Conservation (phyloP, 2,329 filamentous ascomycete genomes). For the Pestalotiopsis sp. region DNA sequence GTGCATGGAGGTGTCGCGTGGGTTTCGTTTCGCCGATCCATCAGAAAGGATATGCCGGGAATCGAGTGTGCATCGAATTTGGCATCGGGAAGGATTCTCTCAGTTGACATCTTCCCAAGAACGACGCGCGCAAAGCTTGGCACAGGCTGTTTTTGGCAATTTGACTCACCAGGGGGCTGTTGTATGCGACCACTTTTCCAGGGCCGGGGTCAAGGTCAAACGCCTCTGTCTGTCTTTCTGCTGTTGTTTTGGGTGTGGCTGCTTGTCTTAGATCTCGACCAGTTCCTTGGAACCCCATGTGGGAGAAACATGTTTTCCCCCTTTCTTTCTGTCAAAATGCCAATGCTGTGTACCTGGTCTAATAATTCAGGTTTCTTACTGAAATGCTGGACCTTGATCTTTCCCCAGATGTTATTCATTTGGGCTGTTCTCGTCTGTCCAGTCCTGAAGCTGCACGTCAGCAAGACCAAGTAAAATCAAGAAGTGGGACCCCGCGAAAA, state of each 20-base stretch:
- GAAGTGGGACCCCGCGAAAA: not conserved
- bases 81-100: not conserved
- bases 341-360: not conserved
- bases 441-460: not conserved
- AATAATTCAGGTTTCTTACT: not conserved
- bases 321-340: no score
- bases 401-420: not conserved
- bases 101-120: not conserved
- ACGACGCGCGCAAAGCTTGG: not conserved
- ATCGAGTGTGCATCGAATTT: not conserved
- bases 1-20: no score
- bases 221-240: not conserved
- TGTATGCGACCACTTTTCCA: not conserved
- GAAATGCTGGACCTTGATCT: not conserved
- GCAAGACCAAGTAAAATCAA: not conserved
- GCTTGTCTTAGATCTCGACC: not conserved
- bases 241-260: not conserved
- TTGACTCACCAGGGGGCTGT: not conserved
- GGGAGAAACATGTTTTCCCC: not conserved
- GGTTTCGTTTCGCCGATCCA: no score
- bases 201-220: not conserved
- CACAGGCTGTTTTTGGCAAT: not conserved
- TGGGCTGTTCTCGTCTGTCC: not conserved
- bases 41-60: not conserved
- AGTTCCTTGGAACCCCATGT: conserved; percentile 4